Evolutionary conservation across 129 eudicot species (phyloP).

Genomic region (Sambucus nigra): DNA sequence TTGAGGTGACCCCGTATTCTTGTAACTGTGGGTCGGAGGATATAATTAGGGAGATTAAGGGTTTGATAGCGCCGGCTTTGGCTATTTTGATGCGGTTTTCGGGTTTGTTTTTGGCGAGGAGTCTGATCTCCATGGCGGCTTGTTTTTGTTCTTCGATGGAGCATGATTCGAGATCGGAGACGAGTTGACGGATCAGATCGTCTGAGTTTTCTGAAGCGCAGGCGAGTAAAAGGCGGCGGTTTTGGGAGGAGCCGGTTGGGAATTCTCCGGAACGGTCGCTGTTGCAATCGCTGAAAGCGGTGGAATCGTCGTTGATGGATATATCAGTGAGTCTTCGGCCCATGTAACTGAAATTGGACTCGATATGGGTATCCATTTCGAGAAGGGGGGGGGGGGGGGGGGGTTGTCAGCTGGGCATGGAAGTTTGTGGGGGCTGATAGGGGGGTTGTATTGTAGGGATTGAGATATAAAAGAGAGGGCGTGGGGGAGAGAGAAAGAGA

Average conservation of each 20-base stretch:
- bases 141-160: slow-evolving; percentile 51
- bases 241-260: slow-evolving; percentile 31
- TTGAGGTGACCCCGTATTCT: slow-evolving; percentile 81
- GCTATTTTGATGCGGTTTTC: slow-evolving; percentile 65
- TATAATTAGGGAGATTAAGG: slow-evolving; percentile 40
- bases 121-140: slow-evolving; percentile 69
- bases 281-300: slow-evolving; percentile 90
- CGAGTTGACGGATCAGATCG: slow-evolving; percentile 44
- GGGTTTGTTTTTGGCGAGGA: slow-evolving; percentile 70
- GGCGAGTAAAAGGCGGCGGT: slow-evolving; percentile 43
- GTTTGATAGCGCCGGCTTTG: slow-evolving; percentile 60
- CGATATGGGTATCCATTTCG: slow-evolving; percentile 42
- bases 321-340: slow-evolving; percentile 36
- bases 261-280: slow-evolving; percentile 91
- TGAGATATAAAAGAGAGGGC: not conserved
- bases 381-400: not conserved
- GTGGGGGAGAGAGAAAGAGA: slow-evolving; percentile 10
- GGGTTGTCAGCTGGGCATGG: too few species aligned
- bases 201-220: slow-evolving; percentile 52
- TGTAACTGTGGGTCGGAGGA: slow-evolving; percentile 47
- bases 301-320: slow-evolving; percentile 28
- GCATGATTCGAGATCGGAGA: slow-evolving; percentile 39
- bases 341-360: slow-evolving; percentile 37
- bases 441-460: too few species aligned
- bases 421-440: too few species aligned